Conservation (phyloP, 2,329 filamentous ascomycete genomes). For the Diaporthe aspalathi region DNA sequence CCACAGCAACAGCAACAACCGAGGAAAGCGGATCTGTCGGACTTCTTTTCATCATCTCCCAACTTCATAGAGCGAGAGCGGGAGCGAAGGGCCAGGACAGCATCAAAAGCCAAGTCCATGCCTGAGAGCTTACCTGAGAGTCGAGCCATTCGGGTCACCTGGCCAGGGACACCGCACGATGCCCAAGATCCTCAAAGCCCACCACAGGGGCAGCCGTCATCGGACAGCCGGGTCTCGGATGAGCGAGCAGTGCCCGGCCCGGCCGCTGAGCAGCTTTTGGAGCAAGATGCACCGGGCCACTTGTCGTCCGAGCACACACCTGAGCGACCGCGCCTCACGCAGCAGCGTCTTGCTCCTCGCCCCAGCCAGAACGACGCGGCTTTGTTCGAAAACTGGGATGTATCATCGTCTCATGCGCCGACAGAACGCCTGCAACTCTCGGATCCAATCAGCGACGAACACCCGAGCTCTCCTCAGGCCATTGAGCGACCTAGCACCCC, state of each 20-base stretch:
- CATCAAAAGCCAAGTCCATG: conserved; percentile 16
- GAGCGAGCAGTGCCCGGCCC: conserved; percentile 20
- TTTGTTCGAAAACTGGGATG: conserved; percentile 34
- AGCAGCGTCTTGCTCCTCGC: conserved; percentile 10
- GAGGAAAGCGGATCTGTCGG: conserved; percentile 59
- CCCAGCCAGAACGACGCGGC: conserved; percentile 30
- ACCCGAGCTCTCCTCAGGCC: conserved; percentile 20
- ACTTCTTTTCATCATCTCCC: conserved; percentile 69
- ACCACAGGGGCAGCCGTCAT: not conserved
- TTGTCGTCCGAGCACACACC: conserved; percentile 22
- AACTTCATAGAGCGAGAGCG: conserved; percentile 37
- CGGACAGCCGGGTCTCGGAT: not conserved
- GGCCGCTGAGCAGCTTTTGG: conserved; percentile 6
- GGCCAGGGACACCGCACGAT: not conserved
- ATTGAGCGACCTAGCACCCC: conserved; percentile 33
- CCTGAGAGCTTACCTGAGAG: not conserved
- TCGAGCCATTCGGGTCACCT: not conserved
- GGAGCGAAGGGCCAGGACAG: conserved; percentile 34
- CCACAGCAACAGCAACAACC: conserved; percentile 45
- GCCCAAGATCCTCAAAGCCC: not conserved
- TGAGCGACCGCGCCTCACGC: conserved; percentile 19
- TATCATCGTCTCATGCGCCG: conserved; percentile 31
- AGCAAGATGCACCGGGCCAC: not conserved
- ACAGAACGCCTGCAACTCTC: conserved; percentile 17
- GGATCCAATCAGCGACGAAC: conserved; percentile 12